Conservation (phyloP, 2,329 filamentous ascomycete species). For the Aspergillus clavatus region DNA sequence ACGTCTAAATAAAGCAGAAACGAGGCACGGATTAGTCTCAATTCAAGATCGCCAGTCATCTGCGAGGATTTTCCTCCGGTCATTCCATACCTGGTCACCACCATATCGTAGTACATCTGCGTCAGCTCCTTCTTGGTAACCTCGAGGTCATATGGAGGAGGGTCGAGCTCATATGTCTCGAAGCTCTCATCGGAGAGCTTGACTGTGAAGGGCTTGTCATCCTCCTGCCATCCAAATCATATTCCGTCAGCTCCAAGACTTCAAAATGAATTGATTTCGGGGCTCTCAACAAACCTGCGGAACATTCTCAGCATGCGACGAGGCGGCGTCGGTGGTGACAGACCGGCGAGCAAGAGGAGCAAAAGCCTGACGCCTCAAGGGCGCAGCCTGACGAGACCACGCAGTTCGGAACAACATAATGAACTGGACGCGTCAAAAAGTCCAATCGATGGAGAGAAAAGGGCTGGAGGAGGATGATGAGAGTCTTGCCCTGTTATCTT, state of each 20-base stretch:
- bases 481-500: conserved; percentile 25
- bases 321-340: conserved; percentile 94
- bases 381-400: conserved; percentile 57
- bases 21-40: not conserved
- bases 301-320: conserved; percentile 79
- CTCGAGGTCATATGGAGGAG: conserved; percentile 84
- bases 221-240: conserved; percentile 56
- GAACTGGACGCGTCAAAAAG: conserved; percentile 26
- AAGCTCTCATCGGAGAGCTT: conserved; percentile 97
- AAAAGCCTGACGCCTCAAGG: conserved; percentile 49
- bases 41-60: not conserved
- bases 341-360: conserved; percentile 57
- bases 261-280: conserved; percentile 1
- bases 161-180: conserved; percentile 98
- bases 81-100: conserved; percentile 70
- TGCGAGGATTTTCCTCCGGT: not conserved
- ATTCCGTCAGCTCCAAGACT: conserved; percentile 18
- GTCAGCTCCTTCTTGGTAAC: conserved; percentile 97
- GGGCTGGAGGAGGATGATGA: conserved; percentile 12
- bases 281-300: conserved; percentile 58
- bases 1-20: conserved; percentile 56
- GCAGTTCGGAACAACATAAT: conserved; percentile 69
- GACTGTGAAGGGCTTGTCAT: conserved; percentile 89
- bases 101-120: conserved; percentile 99
- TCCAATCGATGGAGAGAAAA: conserved; percentile 27